Base-by-base conservation (phyloP, 78 protist species). In the Planoprotostelium fungivorum region DNA sequence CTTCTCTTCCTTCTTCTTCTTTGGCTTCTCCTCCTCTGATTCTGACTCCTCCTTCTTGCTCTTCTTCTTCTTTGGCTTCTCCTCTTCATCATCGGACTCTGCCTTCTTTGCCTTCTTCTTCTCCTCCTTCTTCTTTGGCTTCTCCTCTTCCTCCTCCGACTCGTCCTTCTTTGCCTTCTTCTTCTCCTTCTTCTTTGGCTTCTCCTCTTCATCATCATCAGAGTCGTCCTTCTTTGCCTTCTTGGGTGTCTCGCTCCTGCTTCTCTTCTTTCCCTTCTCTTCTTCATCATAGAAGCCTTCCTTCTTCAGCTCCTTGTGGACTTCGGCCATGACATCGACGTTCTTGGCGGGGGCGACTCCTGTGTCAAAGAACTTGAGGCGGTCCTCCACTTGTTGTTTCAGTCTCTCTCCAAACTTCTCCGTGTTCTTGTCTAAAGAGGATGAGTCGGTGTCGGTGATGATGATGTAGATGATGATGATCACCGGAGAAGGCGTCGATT, bases 401-500 rank as follows among this genome's bases (percentile, higher is more conserved):
- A 51, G 16, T 51, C 73, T 51, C 73, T 51, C 73, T 51, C 73
- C 73, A 51, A 51, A 51, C 73, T 51, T 51, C 31, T 5, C 5
- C 31, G 73, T 51, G 73, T 5, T 25, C 73, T 51, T 51, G 73
- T 51, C 73, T 51, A 51, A 28, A 51, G 86, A n/a, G n/a, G n/a
- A n/a, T n/a, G n/a, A n/a, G n/a, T 34, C 84, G 90, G 73, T 88
- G 89, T 92, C 89, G 34, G 91, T 91, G 28, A 94, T n/a, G n/a
- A n/a, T n/a, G n/a, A 98, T 98, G 38, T 96, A 90, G n/a, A 87
- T n/a, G 28, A 85, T 88, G 38, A 89, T 92, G 85, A 91, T 91
- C 28, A 83, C 86, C 99, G 37, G 97, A 96, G 38, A 99, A 96
- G 10, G 99, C 99, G 88, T 99, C 99, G 87, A 98, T 97, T 37